Percentiles rank a stretch among this genome's conserved stretches.
phyloP scores from a whole-genome alignment of 1,139 yeast species.

The Kodamaea arcana region DNA sequence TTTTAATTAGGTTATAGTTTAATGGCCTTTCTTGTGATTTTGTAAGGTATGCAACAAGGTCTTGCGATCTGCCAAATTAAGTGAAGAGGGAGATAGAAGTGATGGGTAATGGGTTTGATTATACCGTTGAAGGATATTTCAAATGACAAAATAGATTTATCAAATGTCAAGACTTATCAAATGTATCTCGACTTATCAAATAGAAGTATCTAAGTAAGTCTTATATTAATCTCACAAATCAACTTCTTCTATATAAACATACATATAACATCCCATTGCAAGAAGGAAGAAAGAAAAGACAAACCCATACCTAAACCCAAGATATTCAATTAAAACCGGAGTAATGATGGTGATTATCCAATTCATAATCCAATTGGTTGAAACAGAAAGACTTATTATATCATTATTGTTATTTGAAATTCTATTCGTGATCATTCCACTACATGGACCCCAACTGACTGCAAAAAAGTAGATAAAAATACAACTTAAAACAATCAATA shows the following conservation, averaged over 20 bases:
- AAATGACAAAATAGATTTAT: no score
- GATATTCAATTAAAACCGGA: constrained; percentile 18
- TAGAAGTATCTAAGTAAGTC: background rate
- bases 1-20: no score
- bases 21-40: no score
- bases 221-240: constrained; percentile 2
- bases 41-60: no score
- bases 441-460: constrained; percentile 32
- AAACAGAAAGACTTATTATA: constrained; percentile 21
- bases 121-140: no score
- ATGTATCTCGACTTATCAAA: no score
- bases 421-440: constrained; percentile 23
- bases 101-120: no score
- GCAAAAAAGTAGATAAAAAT: constrained; percentile 24
- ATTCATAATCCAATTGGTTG: constrained; percentile 23
- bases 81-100: no score
- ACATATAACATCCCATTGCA: constrained; percentile 15
- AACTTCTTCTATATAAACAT: constrained; percentile 1
- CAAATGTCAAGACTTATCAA: no score
- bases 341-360: constrained; percentile 22
- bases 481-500: constrained; percentile 12
- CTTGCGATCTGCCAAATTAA: no score
- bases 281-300: constrained; percentile 18
- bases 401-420: constrained; percentile 19
- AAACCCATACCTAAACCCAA: constrained; percentile 19